Percentiles rank a stretch among this genome's conserved stretches.
Evolutionary conservation across 805 yeast species (phyloP).

Genomic region (Candida vaughaniae): DNA sequence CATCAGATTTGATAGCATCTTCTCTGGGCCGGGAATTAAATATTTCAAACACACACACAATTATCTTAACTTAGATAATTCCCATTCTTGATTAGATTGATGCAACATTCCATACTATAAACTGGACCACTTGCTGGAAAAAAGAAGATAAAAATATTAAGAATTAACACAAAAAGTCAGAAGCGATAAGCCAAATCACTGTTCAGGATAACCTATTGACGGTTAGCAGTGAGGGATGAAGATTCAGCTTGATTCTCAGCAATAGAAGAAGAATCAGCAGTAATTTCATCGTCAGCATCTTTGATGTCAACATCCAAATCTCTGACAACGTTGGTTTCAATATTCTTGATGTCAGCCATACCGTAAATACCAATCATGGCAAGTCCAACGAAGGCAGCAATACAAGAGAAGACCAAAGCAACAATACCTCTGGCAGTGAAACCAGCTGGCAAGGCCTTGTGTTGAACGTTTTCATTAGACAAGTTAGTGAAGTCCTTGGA

Average conservation of each 20-base stretch:
- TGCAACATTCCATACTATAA: too few relatives aligned
- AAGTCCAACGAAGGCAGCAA: slow-evolving; percentile 84
- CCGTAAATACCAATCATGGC: slow-evolving; percentile 79
- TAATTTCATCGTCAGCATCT: slow-evolving; percentile 25
- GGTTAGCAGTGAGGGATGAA: neutral
- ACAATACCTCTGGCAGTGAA: slow-evolving; percentile 95
- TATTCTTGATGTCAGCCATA: slow-evolving; percentile 71
- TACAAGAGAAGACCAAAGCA: slow-evolving; percentile 86
- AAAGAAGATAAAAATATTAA: slow-evolving; percentile 2
- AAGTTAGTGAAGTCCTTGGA: slow-evolving; percentile 61
- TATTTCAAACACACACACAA: slow-evolving; percentile 12
- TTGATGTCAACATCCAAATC: slow-evolving; percentile 50
- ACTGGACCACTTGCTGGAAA: neutral
- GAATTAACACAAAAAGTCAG: neutral
- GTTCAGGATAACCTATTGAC: neutral
- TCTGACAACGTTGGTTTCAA: slow-evolving; percentile 60
- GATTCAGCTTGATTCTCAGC: neutral
- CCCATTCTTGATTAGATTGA: too few relatives aligned
- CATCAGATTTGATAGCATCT: too few relatives aligned
- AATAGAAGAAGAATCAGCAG: neutral
- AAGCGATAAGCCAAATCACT: too few relatives aligned
- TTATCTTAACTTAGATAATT: slow-evolving; percentile 6
- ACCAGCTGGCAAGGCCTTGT: slow-evolving; percentile 68
- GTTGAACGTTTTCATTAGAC: slow-evolving; percentile 73
- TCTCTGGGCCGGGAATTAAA: neutral